Conservation (phyloP, 192 early-diverging fungal genomes). For the Mortierella antarctica region DNA sequence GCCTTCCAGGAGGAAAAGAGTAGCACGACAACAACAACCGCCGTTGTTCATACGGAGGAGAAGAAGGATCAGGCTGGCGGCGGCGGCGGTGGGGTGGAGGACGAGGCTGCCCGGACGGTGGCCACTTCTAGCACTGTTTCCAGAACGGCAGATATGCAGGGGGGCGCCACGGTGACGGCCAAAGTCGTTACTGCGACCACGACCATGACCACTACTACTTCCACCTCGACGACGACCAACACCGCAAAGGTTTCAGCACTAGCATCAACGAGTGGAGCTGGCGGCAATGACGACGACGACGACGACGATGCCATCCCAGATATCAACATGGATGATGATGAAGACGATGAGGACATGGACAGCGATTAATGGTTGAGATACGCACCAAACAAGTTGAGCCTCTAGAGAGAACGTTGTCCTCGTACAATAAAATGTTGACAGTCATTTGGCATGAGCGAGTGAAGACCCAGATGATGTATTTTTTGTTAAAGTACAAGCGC, state of each 20-base stretch:
- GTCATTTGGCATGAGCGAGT: no score
- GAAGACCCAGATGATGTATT: no score
- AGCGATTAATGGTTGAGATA: constrained; percentile 22
- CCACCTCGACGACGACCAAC: background rate
- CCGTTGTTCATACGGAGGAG: background rate
- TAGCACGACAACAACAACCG: background rate
- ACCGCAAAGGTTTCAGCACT: background rate
- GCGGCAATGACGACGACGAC: constrained; percentile 10
- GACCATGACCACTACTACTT: background rate
- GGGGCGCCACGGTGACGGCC: background rate
- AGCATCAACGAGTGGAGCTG: background rate
- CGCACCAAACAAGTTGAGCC: no score
- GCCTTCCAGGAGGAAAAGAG: background rate
- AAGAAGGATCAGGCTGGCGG: background rate
- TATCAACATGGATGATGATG: constrained; percentile 50
- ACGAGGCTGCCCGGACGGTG: background rate
- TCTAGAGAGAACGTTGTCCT: no score
- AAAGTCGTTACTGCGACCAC: background rate
- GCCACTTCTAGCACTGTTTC: background rate
- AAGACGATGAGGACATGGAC: constrained; percentile 48
- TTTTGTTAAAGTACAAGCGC: no score
- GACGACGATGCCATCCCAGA: constrained; percentile 41
- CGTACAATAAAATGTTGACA: no score
- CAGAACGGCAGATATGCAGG: background rate
- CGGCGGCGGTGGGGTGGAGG: background rate